A percentile compares a stretch with the other conserved stretches of the same genome.
Evolutionary conservation across 2,329 filamentous ascomycete species (phyloP).

Genomic region (Scopulariopsis brevicaulis): DNA sequence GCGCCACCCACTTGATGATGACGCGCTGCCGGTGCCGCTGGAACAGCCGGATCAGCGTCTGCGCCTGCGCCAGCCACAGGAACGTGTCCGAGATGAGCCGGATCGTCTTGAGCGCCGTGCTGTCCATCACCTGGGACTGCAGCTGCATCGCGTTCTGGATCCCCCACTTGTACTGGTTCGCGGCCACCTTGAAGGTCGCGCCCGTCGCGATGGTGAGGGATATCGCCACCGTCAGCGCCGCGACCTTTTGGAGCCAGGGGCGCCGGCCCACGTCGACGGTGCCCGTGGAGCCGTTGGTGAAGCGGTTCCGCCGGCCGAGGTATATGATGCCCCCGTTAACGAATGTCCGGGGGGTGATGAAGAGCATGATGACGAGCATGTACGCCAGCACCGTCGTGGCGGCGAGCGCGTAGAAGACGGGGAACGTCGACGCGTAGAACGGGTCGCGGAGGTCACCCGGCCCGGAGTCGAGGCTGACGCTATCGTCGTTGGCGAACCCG

Average conservation of each 20-base stretch:
- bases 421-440: slow-evolving; percentile 89
- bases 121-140: slow-evolving; percentile 69
- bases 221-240: slow-evolving; percentile 61
- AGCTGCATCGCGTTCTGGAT: slow-evolving; percentile 69
- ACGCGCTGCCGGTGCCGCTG: slow-evolving; percentile 95
- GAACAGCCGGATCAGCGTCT: slow-evolving; percentile 90
- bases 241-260: slow-evolving; percentile 85
- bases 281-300: slow-evolving; percentile 70
- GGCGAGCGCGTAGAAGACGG: slow-evolving; percentile 85
- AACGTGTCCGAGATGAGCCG: slow-evolving; percentile 93
- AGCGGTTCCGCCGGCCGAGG: slow-evolving; percentile 69
- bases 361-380: slow-evolving; percentile 84
- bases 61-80: slow-evolving; percentile 92
- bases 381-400: slow-evolving; percentile 86
- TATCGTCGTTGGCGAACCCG: slow-evolving; percentile 26
- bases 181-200: slow-evolving; percentile 78
- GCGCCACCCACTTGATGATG: slow-evolving; percentile 97
- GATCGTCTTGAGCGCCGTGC: slow-evolving; percentile 78
- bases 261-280: slow-evolving; percentile 81
- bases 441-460: slow-evolving; percentile 58
- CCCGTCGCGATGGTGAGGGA: slow-evolving; percentile 89
- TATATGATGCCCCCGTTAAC: slow-evolving; percentile 77
- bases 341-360: slow-evolving; percentile 91
- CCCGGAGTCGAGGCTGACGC: slow-evolving; percentile 12
- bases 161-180: slow-evolving; percentile 68